These are phyloP conservation scores for Ceratocystis colombiana DNA, from an alignment of 2,329 filamentous ascomycete species.

Conservation along the genomic window DNA sequence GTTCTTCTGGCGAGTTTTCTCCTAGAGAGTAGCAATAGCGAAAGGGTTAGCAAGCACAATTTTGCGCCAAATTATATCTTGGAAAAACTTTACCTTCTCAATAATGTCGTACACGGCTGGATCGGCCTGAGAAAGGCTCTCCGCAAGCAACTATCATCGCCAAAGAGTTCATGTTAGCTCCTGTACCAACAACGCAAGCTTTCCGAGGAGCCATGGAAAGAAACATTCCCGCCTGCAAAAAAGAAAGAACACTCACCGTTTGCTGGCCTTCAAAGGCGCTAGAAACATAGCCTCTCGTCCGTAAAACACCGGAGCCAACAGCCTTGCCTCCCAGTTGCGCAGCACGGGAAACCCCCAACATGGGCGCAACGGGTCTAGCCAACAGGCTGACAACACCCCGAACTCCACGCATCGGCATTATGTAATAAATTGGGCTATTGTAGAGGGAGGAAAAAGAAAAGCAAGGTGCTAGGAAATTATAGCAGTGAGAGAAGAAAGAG, in stretches of 20 bases:
- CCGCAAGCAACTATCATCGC: conserved; percentile 58
- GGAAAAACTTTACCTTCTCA: conserved; percentile 56
- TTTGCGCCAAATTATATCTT: conserved; percentile 15
- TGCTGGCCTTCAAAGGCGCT: conserved; percentile 48
- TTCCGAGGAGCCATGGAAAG: conserved; percentile 10
- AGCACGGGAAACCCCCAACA: background rate
- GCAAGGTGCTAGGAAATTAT: background rate
- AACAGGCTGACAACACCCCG: conserved; percentile 27
- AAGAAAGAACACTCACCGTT: conserved; percentile 36
- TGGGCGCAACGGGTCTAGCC: conserved; percentile 15
- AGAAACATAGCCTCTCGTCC: conserved; percentile 35
- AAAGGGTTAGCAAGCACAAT: background rate
- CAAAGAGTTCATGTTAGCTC: conserved; percentile 20
- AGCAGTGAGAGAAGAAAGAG: conserved; percentile 2
- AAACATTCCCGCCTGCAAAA: background rate
- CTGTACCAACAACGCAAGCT: background rate
- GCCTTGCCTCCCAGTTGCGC: conserved; percentile 3
- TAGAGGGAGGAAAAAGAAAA: conserved; percentile 10
- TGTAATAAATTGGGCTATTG: background rate
- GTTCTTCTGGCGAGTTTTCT: conserved; percentile 92
- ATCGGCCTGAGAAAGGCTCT: conserved; percentile 73
- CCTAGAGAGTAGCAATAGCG: conserved; percentile 41
- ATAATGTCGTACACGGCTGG: conserved; percentile 80
- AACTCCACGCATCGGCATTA: conserved; percentile 23
- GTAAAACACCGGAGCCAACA: background rate